Evolutionary conservation across 2,329 filamentous ascomycete genomes (phyloP), one percentile per base, ranked within the genome.

Genomic region (Mollisiaceae sp.): DNA sequence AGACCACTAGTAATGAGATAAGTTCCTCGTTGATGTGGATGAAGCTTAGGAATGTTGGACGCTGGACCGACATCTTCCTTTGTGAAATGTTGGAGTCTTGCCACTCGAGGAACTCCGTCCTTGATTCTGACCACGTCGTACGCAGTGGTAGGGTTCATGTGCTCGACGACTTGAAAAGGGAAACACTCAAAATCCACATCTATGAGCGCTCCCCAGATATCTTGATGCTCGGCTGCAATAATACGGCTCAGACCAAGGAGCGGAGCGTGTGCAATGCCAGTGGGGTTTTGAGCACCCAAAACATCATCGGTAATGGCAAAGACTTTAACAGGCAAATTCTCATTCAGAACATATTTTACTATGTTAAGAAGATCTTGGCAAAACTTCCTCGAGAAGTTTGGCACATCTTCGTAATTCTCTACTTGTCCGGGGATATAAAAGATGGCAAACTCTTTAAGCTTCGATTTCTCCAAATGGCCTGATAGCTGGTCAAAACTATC

Each of bases 1-100:
- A 81, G 71, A 0, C 79, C 79, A 50, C 80, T 79, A 15, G 79
- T 79, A 32, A 82, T 76, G 20, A 82, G 36, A 64, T 82, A 82
- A 0, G 80, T 81, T 1, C 80, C 79, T n/a, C 77, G 72, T 9
- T 59, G 54, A 12, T 41, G 24, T n/a, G 65, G 41, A n/a, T n/a
- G n/a, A n/a, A 47, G n/a, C 15, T 12, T n/a, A 12, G n/a, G 36
- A 27, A 57, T 32, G 15, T 15, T 60, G 73, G 68, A 5, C 67
- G 64, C 36, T 70, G 72, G 12, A 69, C 62, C 9, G 75, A 67
- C 4, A 5, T 61, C 12, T 12, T 54, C 32, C n/a, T 54, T 41
- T 55, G 45, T 8, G 27, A 61, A 24, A 14, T 41, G 47, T 4
- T 45, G 18, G 5, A 61, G 59, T 15, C 59, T 20, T 6, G 45